Evolutionary conservation across 176 grass and related monocot genomes (phyloP).

Genomic region (Bonia amplexicaulis): DNA sequence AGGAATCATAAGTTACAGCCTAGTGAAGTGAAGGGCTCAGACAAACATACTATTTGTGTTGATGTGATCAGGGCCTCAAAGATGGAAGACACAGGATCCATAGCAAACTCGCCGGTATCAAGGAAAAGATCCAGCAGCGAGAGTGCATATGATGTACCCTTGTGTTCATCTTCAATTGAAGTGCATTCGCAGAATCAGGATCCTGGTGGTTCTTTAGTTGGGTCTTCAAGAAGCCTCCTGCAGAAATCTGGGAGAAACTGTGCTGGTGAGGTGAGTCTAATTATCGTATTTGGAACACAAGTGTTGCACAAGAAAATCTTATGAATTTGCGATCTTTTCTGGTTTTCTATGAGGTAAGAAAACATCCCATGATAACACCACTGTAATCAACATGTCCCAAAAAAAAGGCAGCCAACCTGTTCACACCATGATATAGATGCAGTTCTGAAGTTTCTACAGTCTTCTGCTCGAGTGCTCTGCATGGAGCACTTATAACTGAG

Average conservation of each 20-base stretch:
- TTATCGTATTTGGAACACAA: slow-evolving; percentile 4
- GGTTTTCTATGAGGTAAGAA: not conserved
- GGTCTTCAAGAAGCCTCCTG: slow-evolving; percentile 15
- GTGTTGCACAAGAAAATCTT: not conserved
- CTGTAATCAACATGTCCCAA: not conserved
- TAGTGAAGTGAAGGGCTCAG: slow-evolving; percentile 15
- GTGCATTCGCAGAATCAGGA: slow-evolving; percentile 24
- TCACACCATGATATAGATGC: not conserved
- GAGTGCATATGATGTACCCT: slow-evolving; percentile 42
- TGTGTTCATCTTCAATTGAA: slow-evolving; percentile 31
- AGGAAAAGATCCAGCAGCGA: slow-evolving; percentile 62
- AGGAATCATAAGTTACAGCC: slow-evolving; percentile 7
- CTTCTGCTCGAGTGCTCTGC: not conserved
- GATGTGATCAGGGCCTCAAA: slow-evolving; percentile 29
- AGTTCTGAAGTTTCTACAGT: not conserved
- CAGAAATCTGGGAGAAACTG: slow-evolving; percentile 13
- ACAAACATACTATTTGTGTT: slow-evolving; percentile 22
- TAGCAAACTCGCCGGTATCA: slow-evolving; percentile 53
- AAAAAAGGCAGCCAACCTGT: not conserved
- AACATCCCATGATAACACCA: not conserved
- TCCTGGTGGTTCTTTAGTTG: slow-evolving; percentile 16
- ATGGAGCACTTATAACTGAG: not conserved
- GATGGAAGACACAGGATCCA: slow-evolving; percentile 42
- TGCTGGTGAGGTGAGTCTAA: slow-evolving; percentile 11
- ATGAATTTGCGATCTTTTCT: not conserved